Base-by-base conservation (phyloP, 2,329 filamentous ascomycete genomes). In the Cladosporium phlei region DNA sequence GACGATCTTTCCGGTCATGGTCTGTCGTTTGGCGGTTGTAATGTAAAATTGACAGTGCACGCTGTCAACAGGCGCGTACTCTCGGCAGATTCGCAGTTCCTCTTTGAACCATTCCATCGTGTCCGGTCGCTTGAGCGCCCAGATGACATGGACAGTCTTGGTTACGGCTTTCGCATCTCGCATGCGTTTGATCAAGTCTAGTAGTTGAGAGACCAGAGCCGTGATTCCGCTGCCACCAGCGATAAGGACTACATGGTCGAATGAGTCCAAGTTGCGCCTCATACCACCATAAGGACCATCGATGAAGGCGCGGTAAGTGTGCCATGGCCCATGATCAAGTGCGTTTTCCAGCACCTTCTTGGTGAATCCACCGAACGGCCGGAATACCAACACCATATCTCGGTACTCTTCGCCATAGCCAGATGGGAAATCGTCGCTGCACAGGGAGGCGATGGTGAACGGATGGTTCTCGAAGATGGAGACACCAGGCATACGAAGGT, bases 61-160 rank as follows among this genome's bases (percentile, higher is more conserved):
- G 22, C 86, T 85, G 61, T 93, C 88, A 0, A 87, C 86, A 1
- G 91, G 91, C 8, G 91, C 90, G 39, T 82, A 85, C 66, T 96
- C 88, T 58, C 88, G 80, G 68, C 91, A 95, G 59, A 96, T 95
- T 38, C 89, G 80, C 49, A 96, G 75, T 66, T 96, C 91, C 68
- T 96, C 90, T 55, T 88, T 86, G 75, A 96, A 97, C 91, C 91
- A 97, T 63, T 96, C 88, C 82, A 97, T 88, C 1, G 88, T 88
- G 66, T 96, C 91, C 11, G 93, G 82, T 47, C 86, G 81, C 68
- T 93, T 95, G 55, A 96, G 73, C 4, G 90, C 83, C 91, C 91
- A 97, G n/a, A 97, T 80, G 1, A 97, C 87, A 12, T 93, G 85
- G 4, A 97, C 85, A 54, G 85, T 87, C 64, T 86, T 88, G 2